Evolutionary conservation across 129 eudicot genomes (phyloP), one percentile per base, ranked within the genome.

Genomic region (Centaurea solstitialis): DNA sequence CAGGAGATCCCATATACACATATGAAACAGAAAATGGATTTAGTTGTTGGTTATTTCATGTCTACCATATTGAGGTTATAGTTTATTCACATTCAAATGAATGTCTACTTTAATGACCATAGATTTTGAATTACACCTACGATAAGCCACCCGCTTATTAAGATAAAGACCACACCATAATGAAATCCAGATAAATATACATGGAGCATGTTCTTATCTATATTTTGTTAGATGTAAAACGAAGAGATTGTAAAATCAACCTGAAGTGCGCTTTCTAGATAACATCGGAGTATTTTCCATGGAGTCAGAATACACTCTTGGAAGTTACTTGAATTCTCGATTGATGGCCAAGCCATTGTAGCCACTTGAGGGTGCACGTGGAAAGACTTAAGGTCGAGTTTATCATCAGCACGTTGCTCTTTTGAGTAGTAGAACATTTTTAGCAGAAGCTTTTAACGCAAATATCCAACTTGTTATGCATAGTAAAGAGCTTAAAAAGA

Each of bases 261-360:
- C 97, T 91, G 93, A 59, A 91, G 76, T 67, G 77, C 76, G 89
- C 97, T 91, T 80, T 91, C 91, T 78, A 91, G 90, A 75, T 87
- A 88, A 87, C 93, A 83, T 35, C 86, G 86, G 28, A 91, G 93
- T 69, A 87, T 90, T 81, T 85, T 91, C 97, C 93, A 91, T 22
- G 97, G 93, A 83, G 91, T 91, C 76, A 91, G 86, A 61, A 79
- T 33, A 45, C 78, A 77, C 76, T 79, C 81, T 45, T 89, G 90
- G 53, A 81, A 74, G 41, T 85, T 83, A 50, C 50, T 67, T 73
- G 87, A 62, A 28, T 33, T 40, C 72, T 37, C 22, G 40, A 57
- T 64, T n/a, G 22, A 57, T n/a, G 59, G 43, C 88, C 90, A 86
- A 78, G 80, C 79, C 33, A 80, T 64, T 43, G 81, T 70, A 70